Conservation (phyloP, 1,284 basidiomycete species). For the Tylopilus orsonianus region DNA sequence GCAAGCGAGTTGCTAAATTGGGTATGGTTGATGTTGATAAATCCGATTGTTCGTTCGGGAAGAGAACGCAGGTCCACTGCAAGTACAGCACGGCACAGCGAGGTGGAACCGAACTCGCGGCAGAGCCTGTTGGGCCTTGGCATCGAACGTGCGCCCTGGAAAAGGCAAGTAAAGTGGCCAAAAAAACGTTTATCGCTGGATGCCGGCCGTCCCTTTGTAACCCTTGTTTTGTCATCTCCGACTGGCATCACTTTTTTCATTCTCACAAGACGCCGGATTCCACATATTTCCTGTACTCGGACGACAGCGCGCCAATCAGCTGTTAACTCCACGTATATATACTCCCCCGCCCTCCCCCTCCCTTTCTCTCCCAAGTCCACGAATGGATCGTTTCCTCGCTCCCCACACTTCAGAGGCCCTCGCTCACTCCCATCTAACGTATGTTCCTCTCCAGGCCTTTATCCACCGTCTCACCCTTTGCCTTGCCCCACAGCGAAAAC, state of each 20-base stretch:
- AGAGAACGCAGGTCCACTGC: too few species aligned
- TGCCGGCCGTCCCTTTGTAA: background rate
- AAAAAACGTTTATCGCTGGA: constrained; percentile 16
- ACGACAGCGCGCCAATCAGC: constrained; percentile 19
- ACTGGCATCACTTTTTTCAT: background rate
- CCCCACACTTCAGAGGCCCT: constrained; percentile 71
- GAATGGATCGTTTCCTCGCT: constrained; percentile 69
- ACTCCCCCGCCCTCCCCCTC: background rate
- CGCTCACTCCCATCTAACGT: constrained; percentile 70
- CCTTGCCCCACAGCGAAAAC: constrained; percentile 63
- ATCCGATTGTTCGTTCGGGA: too few species aligned
- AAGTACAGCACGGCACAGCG: background rate
- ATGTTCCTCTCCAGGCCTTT: constrained; percentile 26
- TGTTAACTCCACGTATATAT: constrained; percentile 14
- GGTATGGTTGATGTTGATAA: too few species aligned
- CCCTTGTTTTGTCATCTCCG: background rate
- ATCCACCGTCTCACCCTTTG: constrained; percentile 6
- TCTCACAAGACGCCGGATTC: constrained; percentile 13
- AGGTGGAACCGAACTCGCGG: background rate
- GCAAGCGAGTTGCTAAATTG: too few species aligned
- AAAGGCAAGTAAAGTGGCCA: constrained; percentile 9
- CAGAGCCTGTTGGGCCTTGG: background rate
- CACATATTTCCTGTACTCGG: constrained; percentile 1
- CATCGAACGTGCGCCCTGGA: constrained; percentile 24
- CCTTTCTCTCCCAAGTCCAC: background rate